Percentiles rank a stretch among this genome's conserved stretches.
These are phyloP conservation scores for Tetracladium maxilliforme DNA, from an alignment of 2,329 filamentous ascomycete species.

Conservation along the genomic window DNA sequence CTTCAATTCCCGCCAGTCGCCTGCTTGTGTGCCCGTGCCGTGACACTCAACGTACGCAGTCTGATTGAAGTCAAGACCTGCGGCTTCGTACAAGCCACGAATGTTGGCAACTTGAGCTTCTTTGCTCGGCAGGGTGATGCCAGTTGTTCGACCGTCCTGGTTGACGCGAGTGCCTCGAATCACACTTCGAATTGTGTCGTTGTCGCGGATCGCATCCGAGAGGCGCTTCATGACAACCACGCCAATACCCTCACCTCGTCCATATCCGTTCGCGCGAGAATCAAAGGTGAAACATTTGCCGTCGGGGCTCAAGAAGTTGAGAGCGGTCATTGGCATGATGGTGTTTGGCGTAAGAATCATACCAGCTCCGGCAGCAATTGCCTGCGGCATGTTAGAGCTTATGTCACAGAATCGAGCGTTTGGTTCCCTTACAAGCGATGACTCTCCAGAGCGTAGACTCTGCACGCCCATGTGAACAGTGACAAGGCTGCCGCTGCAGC, in stretches of 20 bases:
- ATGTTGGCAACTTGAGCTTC: conserved; percentile 20
- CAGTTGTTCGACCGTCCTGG: conserved; percentile 40
- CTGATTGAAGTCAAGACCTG: conserved; percentile 3
- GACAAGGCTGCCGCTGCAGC: conserved; percentile 39
- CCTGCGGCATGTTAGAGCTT: no score
- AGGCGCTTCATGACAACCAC: conserved; percentile 43
- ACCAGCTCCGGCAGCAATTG: background rate
- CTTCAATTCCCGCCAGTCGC: conserved; percentile 70
- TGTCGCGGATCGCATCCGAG: conserved; percentile 37
- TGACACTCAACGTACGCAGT: conserved; percentile 68
- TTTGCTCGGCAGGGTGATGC: conserved; percentile 36
- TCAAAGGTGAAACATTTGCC: conserved; percentile 44
- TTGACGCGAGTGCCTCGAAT: conserved; percentile 38
- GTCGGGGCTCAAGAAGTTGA: conserved; percentile 12
- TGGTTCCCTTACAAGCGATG: no score
- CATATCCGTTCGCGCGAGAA: conserved; percentile 44
- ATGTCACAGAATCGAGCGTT: no score
- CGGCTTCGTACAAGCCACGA: conserved; percentile 5
- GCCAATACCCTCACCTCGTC: conserved; percentile 44
- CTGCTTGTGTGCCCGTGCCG: conserved; percentile 75
- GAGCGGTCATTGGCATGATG: background rate
- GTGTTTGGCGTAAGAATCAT: background rate
- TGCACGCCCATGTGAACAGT: conserved; percentile 37
- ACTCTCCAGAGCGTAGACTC: conserved; percentile 28
- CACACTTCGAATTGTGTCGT: conserved; percentile 40